These are phyloP conservation scores for Flaveria sonorensis DNA, from an alignment of 129 eudicot species.

Conservation along the genomic window DNA sequence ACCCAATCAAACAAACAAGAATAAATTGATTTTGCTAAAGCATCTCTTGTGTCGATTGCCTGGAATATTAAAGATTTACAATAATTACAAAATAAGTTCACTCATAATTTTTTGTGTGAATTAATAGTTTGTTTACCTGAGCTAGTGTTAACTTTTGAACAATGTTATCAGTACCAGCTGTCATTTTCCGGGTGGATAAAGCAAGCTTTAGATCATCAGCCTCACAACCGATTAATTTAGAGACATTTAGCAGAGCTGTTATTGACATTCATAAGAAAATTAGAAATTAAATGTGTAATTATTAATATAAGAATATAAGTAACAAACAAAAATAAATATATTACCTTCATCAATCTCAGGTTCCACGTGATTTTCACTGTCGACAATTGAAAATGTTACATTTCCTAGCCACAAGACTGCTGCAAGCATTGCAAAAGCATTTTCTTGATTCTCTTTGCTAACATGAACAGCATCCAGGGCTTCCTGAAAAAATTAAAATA, in stretches of 20 bases:
- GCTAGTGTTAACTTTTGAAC: constrained; percentile 74
- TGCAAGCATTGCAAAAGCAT: constrained; percentile 87
- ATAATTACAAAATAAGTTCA: background rate
- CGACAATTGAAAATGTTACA: constrained; percentile 63
- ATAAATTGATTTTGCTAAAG: constrained; percentile 92
- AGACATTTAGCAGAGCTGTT: constrained; percentile 66
- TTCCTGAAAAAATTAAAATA: constrained; percentile 52
- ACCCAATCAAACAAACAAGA: constrained; percentile 98
- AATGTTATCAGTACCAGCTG: constrained; percentile 68
- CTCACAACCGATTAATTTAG: constrained; percentile 64
- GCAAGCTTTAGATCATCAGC: constrained; percentile 62
- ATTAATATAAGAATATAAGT: background rate
- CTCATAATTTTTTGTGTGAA: background rate
- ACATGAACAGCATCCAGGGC: constrained; percentile 94
- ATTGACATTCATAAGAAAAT: background rate
- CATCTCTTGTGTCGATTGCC: constrained; percentile 89
- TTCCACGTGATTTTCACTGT: constrained; percentile 85
- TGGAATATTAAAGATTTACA: constrained; percentile 27
- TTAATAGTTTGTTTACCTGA: constrained; percentile 52
- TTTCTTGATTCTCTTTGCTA: constrained; percentile 81
- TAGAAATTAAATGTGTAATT: background rate
- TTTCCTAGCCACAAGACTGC: constrained; percentile 94
- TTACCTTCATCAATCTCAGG: constrained; percentile 87
- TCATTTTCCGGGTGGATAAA: constrained; percentile 77
- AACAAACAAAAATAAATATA: background rate